phyloP scores from a whole-genome alignment of 2,329 filamentous ascomycete genomes.

The Clarireedia hainanense region DNA sequence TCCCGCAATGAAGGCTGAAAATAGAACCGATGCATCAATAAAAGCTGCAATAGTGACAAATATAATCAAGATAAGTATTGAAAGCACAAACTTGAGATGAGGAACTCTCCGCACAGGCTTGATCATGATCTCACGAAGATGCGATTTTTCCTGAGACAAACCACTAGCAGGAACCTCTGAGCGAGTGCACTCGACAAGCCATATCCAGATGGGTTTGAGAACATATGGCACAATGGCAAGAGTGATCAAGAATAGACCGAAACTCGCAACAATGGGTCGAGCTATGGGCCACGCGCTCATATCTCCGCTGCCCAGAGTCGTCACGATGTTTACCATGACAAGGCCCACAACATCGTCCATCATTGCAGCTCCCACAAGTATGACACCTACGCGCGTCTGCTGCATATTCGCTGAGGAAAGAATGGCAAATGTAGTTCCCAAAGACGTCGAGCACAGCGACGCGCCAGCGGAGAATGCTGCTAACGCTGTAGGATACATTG shows the following conservation, averaged over 20 bases:
- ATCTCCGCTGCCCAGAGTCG: slow-evolving; percentile 43
- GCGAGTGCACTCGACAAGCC: not conserved
- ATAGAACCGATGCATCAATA: slow-evolving; percentile 42
- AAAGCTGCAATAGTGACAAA: slow-evolving; percentile 29
- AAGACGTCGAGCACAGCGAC: slow-evolving; percentile 63
- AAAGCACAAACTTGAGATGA: slow-evolving; percentile 17
- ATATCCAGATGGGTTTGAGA: slow-evolving; percentile 14
- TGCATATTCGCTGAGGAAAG: slow-evolving; percentile 51
- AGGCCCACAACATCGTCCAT: slow-evolving; percentile 74
- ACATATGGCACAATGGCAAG: slow-evolving; percentile 11
- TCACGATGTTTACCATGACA: slow-evolving; percentile 70
- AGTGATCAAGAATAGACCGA: slow-evolving; percentile 18
- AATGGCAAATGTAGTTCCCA: slow-evolving; percentile 64
- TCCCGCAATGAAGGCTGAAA: slow-evolving; percentile 44
- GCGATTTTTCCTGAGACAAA: not conserved
- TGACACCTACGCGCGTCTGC: slow-evolving; percentile 47
- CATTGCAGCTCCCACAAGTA: slow-evolving; percentile 68
- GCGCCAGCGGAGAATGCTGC: slow-evolving; percentile 62
- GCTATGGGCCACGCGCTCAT: slow-evolving; percentile 13
- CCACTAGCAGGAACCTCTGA: not conserved
- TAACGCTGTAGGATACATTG: slow-evolving; percentile 17
- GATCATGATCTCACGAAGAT: not conserved
- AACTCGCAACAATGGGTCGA: slow-evolving; percentile 18
- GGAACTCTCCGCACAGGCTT: slow-evolving; percentile 5
- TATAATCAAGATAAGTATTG: slow-evolving; percentile 12